Evolutionary conservation across 208 protist species (phyloP), one percentile per base, ranked within the genome.

Genomic region (Angomonas deanei): DNA sequence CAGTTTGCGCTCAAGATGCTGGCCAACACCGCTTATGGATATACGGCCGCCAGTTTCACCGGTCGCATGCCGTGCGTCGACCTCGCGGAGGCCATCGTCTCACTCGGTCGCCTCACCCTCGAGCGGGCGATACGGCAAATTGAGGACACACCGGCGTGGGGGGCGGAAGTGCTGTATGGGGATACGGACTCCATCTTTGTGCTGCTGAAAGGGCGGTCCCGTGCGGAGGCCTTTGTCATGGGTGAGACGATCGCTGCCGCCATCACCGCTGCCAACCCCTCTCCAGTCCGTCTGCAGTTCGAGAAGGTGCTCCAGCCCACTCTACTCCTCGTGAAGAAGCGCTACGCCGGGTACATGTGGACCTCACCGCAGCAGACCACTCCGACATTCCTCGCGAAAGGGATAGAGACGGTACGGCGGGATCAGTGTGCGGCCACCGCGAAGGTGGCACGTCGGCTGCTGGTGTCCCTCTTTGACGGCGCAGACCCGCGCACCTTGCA

Each of bases 291-390:
- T 30, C 86, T 99, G 32, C 97, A 99, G 79, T 99, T 99, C 59
- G 99, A 99, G 78, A 99, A 99, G 78, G 93, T 98, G 15, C 99
- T 99, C 66, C 97, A 91, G 53, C 99, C 99, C n/a, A 99, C 99
- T 68, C 77, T 99, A 55, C 82, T 99, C 11, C 98, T 99, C 62
- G 97, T 92, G 52, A 99, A 99, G 84, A 99, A 99, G 88, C 88
- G 98, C 19, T 99, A 99, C 80, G 98, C 97, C 2, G 99, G 98
- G 4, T 93, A 99, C 47, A 96, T 94, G 56, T 99, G 98, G 97
- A 98, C 90, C 33, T 92, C 88, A 15, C 77, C 94, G 17, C 69
- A 91, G 13, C 98, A 98, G 62, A 86, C 83, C 13, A 88, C 97
- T 52, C 85, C 84, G 6, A 94, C 98, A 38, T 98, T 99, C 71